Evolutionary conservation across 176 grass and related monocot species (phyloP).

Genomic region (Puccinellia tenuiflora): DNA sequence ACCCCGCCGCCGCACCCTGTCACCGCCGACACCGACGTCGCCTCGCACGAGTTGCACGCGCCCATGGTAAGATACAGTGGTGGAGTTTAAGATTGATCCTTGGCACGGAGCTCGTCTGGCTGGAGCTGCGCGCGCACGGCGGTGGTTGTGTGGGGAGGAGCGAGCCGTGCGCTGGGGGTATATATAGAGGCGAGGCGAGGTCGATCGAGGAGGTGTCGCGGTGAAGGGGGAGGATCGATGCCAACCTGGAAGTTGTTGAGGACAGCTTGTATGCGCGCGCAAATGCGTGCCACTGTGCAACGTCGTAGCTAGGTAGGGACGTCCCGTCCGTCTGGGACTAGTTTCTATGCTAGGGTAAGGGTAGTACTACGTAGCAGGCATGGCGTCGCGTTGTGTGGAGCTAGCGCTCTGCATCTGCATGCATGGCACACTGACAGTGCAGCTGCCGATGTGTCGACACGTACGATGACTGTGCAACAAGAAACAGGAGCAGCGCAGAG

Average conservation of each 20-base stretch:
- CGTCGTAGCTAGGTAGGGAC: background rate
- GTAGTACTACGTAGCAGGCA: background rate
- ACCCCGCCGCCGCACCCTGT: no score
- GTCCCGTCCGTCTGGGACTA: background rate
- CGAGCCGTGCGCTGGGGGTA: background rate
- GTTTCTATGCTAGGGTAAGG: no score
- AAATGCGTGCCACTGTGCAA: conserved; percentile 15
- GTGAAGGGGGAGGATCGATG: conserved; percentile 26
- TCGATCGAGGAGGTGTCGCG: no score
- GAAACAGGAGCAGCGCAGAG: background rate
- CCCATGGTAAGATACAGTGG: no score
- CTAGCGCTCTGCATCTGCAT: background rate
- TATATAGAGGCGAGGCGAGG: conserved; percentile 12
- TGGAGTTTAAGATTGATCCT: background rate
- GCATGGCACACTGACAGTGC: background rate
- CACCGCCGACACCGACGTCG: no score
- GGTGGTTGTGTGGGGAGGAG: background rate
- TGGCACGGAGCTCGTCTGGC: background rate
- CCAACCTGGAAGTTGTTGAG: conserved; percentile 77
- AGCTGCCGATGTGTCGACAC: background rate
- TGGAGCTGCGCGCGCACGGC: background rate
- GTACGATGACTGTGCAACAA: no score
- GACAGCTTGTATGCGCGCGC: conserved; percentile 70
- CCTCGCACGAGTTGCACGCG: no score
- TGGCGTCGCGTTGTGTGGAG: background rate